Base-by-base conservation (phyloP, 1,284 basidiomycete species). In the Earliella scabrosa region DNA sequence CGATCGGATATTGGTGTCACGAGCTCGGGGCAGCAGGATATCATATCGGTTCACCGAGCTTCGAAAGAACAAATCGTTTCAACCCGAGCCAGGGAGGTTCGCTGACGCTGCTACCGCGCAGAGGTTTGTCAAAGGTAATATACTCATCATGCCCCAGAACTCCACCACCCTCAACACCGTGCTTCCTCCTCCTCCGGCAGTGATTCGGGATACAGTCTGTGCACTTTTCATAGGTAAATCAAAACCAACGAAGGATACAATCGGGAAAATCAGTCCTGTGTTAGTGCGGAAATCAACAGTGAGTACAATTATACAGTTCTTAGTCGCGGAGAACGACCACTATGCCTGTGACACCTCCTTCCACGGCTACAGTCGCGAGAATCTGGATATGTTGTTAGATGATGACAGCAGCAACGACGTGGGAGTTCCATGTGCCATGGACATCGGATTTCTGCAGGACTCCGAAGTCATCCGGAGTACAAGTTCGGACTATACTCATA, bases 181-280 rank as follows among this genome's bases (percentile, higher is more conserved):
- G 1, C 35, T 55, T 4, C 53, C 53, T 8, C 53, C 53, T 9
- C 7, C 31, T 0, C 16, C 24, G 0, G 40, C 43, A 13, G 35
- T 21, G 2, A 34, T 55, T 2, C n/a, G 24, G 1, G 53, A 55
- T 21, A 44, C 35, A 0, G 26, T 50, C 6, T 55, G 53, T 20
- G 54, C 54, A 2, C 48, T 55, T 0, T 55, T 55, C 13, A 43
- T 55, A 1, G 54, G 54, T 1, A 20, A 36, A 13, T 27, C n/a
- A 3, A 27, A 39, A 26, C 54, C 54, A 0, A 41, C 54, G 0
- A 2, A 1, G 13, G n/a, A 50, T 6, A 50, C 14, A 1, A 50
- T 55, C 13, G 6, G 38, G 4, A 27, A 16, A 6, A n/a, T 55
- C 10, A 39, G 32, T 1, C 54, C 54, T 4, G 23, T 55, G 0